These are phyloP conservation scores for Aspergillus nanangensis DNA, from an alignment of 495 filamentous ascomycete genomes.

Conservation along the genomic window DNA sequence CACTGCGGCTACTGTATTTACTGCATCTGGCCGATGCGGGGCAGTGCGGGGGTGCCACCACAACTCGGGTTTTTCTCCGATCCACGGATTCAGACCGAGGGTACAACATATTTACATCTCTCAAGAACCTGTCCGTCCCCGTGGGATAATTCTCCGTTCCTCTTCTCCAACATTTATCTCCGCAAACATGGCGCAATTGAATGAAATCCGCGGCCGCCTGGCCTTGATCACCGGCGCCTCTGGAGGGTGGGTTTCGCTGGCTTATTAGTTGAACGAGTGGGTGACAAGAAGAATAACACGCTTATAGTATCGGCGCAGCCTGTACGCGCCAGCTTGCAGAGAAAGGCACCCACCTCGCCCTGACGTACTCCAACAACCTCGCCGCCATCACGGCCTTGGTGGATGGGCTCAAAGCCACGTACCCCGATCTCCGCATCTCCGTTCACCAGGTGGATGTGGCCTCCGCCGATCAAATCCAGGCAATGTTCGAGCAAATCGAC, in stretches of 20 bases:
- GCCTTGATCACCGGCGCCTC: conserved; percentile 64
- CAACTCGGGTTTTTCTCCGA: conserved; percentile 4
- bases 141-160: too few species aligned
- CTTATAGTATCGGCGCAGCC: conserved; percentile 54
- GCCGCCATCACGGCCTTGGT: conserved; percentile 42
- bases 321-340: conserved; percentile 52
- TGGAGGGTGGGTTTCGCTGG: conserved; percentile 46
- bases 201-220: conserved; percentile 53
- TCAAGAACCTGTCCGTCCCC: too few species aligned
- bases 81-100: neutral
- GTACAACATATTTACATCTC: too few species aligned
- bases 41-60: neutral
- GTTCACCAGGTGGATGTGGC: conserved; percentile 55
- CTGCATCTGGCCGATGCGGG: conserved; percentile 1
- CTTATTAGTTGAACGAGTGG: neutral
- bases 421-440: conserved; percentile 41
- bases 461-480: conserved; percentile 43
- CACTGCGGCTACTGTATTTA: too few species aligned
- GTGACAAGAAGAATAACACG: neutral
- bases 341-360: conserved; percentile 51
- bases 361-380: conserved; percentile 56
- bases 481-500: conserved; percentile 50
- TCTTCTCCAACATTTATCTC: too few species aligned
- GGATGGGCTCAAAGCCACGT: conserved; percentile 29
- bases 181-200: conserved; percentile 25